Conservation (phyloP, 1,284 basidiomycete genomes). For the Ceratobasidium sp. region DNA sequence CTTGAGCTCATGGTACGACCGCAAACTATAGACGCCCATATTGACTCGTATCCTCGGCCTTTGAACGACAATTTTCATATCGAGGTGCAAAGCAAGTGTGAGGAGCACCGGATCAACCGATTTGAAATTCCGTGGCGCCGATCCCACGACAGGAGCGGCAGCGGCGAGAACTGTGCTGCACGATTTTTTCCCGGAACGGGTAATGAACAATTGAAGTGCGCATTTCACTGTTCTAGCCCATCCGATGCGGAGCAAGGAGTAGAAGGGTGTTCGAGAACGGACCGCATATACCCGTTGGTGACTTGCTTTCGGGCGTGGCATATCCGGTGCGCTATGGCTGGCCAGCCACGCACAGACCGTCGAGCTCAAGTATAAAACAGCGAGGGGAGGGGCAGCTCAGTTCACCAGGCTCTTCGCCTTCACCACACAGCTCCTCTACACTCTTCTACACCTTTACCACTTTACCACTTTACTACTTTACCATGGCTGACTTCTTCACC, state of each 20-base stretch:
- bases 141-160: background rate
- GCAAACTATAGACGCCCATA: background rate
- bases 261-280: background rate
- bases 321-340: background rate
- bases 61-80: background rate
- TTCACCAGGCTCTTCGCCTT: background rate
- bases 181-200: background rate
- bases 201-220: background rate
- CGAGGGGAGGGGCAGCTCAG: background rate
- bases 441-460: background rate
- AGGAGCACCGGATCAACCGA: background rate
- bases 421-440: background rate
- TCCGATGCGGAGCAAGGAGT: background rate
- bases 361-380: background rate
- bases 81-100: constrained; percentile 4
- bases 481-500: constrained; percentile 37
- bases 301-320: background rate
- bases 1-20: background rate
- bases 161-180: background rate
- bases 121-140: constrained; percentile 6
- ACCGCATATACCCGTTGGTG: constrained; percentile 13
- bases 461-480: background rate
- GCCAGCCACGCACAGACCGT: background rate
- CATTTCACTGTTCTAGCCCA: background rate
- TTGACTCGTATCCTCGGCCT: background rate